Evolutionary conservation across 495 filamentous ascomycete genomes (phyloP), one percentile per base, ranked within the genome.

Genomic region (Penicillium cataractarum): DNA sequence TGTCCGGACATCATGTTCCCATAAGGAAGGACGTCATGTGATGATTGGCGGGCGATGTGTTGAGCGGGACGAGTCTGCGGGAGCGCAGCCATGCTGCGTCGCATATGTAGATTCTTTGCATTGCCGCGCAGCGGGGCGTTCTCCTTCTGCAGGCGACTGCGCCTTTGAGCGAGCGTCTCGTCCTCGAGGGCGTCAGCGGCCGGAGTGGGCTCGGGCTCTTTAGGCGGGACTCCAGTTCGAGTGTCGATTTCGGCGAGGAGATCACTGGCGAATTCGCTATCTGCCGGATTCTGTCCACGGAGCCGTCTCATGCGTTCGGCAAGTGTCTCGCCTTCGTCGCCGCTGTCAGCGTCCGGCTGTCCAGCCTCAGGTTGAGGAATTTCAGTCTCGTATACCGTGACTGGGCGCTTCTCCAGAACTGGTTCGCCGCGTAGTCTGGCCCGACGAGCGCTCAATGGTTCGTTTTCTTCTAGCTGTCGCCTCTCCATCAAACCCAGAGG

Each of bases 141-240:
- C 61, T 94, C 90, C 48, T 84, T 87, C 72, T 93, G 90, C 1
- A 99, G 83, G 15, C 95, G 86, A 60, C 82, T 86, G 4, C 92
- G 88, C 8, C 94, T 87, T 70, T 98, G 92, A 13, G 88, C 95
- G 3, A 99, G 84, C 0, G 93, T 97, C 72, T 99, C 94, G 63
- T 97, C 91, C 60, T 86, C 90, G 6, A 29, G 51, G 17, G 21
- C 40, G 10, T 57, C 40, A 44, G 55, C 21, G 8, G 40, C 54
- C 13, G 57, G 31, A 4, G 42, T 24, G 19, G 58, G 3, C 31
- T 64, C 50, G 0, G 78, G 61, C 33, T 60, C 57, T 42, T 68
- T 67, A 1, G 62, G 63, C 2, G 54, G 54, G n/a, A 57, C 59
- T 17, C 70, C 73, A 42, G 75, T 73, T 40, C 85, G 74, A 3